Conservation (phyloP, 208 protist genomes). For the Acanthamoeba lugdunensis region DNA sequence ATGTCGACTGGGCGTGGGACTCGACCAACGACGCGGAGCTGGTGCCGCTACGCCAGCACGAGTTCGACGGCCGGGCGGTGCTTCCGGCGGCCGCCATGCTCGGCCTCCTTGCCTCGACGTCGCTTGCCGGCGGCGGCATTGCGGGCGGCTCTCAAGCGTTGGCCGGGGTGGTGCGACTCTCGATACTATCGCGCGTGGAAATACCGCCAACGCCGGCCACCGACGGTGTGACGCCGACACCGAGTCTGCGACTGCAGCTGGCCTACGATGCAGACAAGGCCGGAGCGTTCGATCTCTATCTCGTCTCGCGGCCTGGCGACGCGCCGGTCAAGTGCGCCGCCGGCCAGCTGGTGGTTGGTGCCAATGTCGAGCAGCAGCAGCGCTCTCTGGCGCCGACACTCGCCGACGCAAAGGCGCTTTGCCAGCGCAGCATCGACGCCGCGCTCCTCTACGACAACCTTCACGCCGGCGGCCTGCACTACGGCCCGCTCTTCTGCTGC, state of each 20-base stretch:
- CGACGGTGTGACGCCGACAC: background rate
- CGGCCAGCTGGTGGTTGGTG: background rate
- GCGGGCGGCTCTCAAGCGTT: background rate
- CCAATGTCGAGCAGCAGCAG: background rate
- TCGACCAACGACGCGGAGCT: background rate
- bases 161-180: background rate
- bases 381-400: background rate
- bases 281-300: conserved; percentile 4
- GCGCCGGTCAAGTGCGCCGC: conserved; percentile 35
- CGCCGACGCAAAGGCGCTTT: background rate
- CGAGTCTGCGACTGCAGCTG: background rate
- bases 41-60: background rate
- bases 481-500: conserved; percentile 38
- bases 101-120: background rate
- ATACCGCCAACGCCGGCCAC: background rate
- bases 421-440: background rate
- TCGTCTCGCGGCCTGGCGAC: background rate
- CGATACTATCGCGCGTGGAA: conserved; percentile 15
- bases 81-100: conserved; percentile 64
- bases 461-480: conserved; percentile 5
- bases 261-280: background rate
- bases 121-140: background rate
- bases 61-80: conserved; percentile 2
- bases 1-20: background rate
- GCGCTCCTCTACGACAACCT: conserved; percentile 1